A percentile compares a stretch with the other conserved stretches of the same genome.
Evolutionary conservation across 83 land plant genomes (phyloP).

Genomic region (Picea mariana): DNA sequence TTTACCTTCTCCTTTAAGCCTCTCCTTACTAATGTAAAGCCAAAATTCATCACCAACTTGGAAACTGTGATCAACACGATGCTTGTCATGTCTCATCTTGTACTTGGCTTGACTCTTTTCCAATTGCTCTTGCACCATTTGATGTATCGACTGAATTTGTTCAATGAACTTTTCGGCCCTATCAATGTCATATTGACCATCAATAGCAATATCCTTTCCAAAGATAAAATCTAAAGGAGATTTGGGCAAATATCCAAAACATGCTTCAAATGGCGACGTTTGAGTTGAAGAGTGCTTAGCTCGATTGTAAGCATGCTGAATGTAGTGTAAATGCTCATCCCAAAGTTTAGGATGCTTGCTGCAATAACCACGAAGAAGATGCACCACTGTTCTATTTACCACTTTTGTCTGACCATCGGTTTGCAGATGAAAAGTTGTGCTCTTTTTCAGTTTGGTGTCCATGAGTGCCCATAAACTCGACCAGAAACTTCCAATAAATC

Average conservation of each 20-base stretch:
- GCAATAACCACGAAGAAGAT: neutral
- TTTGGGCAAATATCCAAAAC: too few species aligned
- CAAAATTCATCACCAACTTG: neutral
- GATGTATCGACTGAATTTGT: neutral
- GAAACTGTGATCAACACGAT: neutral
- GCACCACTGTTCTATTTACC: neutral
- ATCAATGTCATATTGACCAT: too few species aligned
- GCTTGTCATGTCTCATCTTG: neutral
- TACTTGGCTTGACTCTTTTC: neutral
- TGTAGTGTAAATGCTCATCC: neutral
- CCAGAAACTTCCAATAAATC: neutral
- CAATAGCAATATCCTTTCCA: neutral
- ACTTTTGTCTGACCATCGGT: neutral
- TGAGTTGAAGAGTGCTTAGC: too few species aligned
- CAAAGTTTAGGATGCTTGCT: neutral
- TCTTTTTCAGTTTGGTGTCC: neutral
- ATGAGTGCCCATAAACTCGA: neutral
- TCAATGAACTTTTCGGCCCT: neutral
- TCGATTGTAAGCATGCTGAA: too few species aligned
- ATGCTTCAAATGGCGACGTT: too few species aligned
- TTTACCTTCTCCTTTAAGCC: neutral
- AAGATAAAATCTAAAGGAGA: too few species aligned
- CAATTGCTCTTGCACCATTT: neutral
- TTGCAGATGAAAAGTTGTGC: neutral
- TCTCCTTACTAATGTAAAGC: neutral